Percentiles rank a stretch among this genome's conserved stretches.
Evolutionary conservation across 768 basidiomycete species (phyloP).

Genomic region (Zangia roseola): DNA sequence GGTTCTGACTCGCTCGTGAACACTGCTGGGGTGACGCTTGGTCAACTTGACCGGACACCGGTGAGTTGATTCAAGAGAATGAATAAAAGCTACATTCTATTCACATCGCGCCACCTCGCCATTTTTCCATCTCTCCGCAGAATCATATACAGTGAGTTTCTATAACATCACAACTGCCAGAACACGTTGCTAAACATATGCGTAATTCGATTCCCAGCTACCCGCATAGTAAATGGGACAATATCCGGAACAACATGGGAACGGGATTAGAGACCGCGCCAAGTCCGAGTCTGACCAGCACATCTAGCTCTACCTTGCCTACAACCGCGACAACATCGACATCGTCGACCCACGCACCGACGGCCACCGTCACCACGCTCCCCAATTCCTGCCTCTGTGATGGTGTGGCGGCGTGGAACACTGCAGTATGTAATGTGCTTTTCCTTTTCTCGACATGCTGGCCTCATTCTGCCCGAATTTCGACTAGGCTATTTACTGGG

Average conservation of each 20-base stretch:
- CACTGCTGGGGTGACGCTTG: constrained; percentile 46
- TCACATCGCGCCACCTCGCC: too few relatives aligned
- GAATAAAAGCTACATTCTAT: too few relatives aligned
- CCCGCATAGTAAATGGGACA: constrained; percentile 71
- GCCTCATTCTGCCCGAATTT: background rate
- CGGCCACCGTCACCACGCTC: constrained; percentile 15
- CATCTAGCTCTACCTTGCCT: background rate
- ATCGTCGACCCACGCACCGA: constrained; percentile 6
- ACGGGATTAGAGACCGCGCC: constrained; percentile 14
- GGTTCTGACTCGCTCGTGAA: constrained; percentile 59
- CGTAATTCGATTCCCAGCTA: constrained; percentile 36
- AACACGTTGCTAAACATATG: background rate
- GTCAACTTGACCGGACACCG: constrained; percentile 54
- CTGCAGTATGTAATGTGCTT: constrained; percentile 22
- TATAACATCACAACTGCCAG: background rate
- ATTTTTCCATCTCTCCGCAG: constrained; percentile 14
- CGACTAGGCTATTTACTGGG: constrained; percentile 30
- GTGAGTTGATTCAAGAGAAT: constrained; percentile 15
- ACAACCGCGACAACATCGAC: background rate
- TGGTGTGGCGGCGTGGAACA: constrained; percentile 42
- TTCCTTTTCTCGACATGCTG: constrained; percentile 18
- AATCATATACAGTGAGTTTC: constrained; percentile 57
- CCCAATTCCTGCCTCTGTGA: constrained; percentile 37
- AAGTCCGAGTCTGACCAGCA: constrained; percentile 19
- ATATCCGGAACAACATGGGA: constrained; percentile 67